Evolutionary conservation across 495 filamentous ascomycete species (phyloP).

Genomic region (Neurospora sublineolata): DNA sequence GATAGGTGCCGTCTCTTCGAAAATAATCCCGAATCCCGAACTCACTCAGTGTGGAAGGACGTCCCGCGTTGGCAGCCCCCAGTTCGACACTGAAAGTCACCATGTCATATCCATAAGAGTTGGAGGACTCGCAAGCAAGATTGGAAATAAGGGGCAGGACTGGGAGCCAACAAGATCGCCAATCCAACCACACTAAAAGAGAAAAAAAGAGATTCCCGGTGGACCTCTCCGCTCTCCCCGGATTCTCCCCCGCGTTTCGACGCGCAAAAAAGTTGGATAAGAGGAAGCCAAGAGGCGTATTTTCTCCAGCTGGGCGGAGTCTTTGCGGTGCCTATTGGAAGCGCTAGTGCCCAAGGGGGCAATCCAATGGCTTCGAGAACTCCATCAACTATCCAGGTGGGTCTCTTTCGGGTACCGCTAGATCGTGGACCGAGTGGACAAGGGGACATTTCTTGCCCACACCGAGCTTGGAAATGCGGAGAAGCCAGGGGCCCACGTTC

Average conservation of each 20-base stretch:
- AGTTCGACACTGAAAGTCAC: not conserved
- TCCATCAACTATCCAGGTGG: conserved; percentile 1
- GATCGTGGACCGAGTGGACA: conserved; percentile 3
- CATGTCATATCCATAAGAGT: not conserved
- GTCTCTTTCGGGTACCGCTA: not conserved
- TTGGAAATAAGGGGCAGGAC: not conserved
- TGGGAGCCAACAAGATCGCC: not conserved
- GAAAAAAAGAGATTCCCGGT: not conserved
- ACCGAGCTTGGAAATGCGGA: conserved; percentile 6
- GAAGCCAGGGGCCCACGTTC: not conserved
- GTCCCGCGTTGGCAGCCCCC: not conserved
- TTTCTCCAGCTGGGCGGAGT: not conserved
- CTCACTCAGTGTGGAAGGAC: not conserved
- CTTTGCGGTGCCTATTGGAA: conserved; percentile 5
- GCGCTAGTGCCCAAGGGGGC: conserved; percentile 1
- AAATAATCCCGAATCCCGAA: not conserved
- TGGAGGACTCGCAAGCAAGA: not conserved
- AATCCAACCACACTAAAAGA: not conserved
- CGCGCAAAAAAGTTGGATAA: not conserved
- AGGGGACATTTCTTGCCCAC: not conserved
- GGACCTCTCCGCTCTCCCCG: not conserved
- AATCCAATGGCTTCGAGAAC: conserved; percentile 3
- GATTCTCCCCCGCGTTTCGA: not conserved
- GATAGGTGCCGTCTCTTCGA: not conserved
- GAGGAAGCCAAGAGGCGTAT: not conserved